Conservation (phyloP, 306 rosid genomes). For the Dryas alaskensis region DNA sequence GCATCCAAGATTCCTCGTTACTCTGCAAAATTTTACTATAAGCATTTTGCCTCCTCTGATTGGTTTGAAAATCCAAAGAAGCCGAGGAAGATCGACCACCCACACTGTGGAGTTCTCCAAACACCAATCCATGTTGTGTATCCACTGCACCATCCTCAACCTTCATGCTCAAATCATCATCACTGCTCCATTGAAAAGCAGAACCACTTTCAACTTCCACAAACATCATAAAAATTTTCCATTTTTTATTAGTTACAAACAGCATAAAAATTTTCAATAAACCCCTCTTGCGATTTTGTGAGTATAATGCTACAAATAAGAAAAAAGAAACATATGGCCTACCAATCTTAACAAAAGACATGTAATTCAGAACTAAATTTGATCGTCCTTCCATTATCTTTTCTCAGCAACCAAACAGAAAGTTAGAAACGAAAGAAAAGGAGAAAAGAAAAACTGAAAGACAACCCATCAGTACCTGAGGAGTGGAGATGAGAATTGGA, state of each 20-base stretch:
- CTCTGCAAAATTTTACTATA: conserved; percentile 44
- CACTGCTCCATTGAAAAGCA: conserved; percentile 42
- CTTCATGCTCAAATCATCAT: conserved; percentile 30
- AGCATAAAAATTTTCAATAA: background rate
- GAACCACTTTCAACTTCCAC: conserved; percentile 17
- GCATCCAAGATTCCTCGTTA: conserved; percentile 40
- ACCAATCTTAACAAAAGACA: background rate
- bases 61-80: conserved; percentile 35
- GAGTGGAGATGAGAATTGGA: conserved; percentile 35
- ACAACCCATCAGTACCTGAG: conserved; percentile 34
- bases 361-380: background rate
- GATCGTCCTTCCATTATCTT: background rate
- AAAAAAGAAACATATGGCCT: background rate
- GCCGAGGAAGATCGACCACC: conserved; percentile 22
- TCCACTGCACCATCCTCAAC: conserved; percentile 28
- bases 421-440: background rate
- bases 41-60: conserved; percentile 30
- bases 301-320: background rate
- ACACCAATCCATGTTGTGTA: conserved; percentile 21
- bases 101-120: conserved; percentile 20
- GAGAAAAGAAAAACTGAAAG: background rate
- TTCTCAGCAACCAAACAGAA: background rate
- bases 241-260: background rate
- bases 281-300: background rate
- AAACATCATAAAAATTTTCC: background rate